Base-by-base conservation (phyloP, 2,329 filamentous ascomycete genomes). In the Colletotrichum neosansevieriae region DNA sequence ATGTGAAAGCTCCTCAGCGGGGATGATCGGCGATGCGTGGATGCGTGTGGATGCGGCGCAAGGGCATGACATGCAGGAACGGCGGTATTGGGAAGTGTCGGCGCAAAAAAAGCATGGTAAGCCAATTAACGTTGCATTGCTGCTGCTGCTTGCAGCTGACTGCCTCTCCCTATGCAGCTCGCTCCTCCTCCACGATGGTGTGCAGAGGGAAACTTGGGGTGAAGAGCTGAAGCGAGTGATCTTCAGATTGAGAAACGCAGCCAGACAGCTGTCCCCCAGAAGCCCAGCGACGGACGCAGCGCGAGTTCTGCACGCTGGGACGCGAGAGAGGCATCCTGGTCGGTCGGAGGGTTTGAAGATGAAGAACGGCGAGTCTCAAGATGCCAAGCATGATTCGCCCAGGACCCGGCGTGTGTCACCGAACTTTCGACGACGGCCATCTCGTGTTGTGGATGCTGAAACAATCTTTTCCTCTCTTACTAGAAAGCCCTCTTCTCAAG, bases 351-450 rank as follows among this genome's bases (percentile, higher is more conserved):
- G 61, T 68, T 68, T 68, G 65, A 65, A 58, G 54, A 53, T 59
- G 65, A 56, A 59, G 49, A 65, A 21, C 38, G 49, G 54, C 42
- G 65, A 68, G 65, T 65, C 54, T 68, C 61, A 65, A 65, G 49
- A 68, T 68, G 65, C 61, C 65, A 65, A 68, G 65, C 61, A 65
- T 65, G 40, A 60, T 60, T 50, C 42, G 42, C 49, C 49, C 56
- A 13, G 56, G 36, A 29, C 49, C 66, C 40, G 56, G 62, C 61
- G 58, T 50, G 60, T 64, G 61, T 65, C 61, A 21, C 56, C 50
- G 66, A 65, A 56, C 56, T 49, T 66, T 65, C 49, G 42, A 59
- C 53, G 49, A 64, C 45, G 32, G 24, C 32, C 53, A 67, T 54
- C 29, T 56, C 66, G 61, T 69, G 24, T 66, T 66, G 56, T 69